Evolutionary conservation across 2,329 filamentous ascomycete species (phyloP).

Genomic region (Phoma sp.): DNA sequence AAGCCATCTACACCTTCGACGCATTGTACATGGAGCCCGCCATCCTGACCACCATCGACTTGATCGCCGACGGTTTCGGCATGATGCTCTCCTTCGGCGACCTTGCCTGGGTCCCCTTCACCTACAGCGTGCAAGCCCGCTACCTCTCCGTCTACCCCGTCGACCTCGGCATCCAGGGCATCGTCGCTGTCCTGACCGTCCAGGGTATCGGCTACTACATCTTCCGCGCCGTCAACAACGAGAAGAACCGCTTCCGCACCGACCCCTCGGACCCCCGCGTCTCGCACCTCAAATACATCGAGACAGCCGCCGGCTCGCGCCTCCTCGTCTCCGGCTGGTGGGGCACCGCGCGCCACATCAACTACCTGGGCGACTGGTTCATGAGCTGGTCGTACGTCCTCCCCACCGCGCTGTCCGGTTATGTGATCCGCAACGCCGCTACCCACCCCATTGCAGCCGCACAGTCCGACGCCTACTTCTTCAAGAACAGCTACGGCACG

Average conservation of each 20-base stretch:
- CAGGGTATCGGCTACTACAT: conserved; percentile 82
- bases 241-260: conserved; percentile 94
- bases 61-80: conserved; percentile 91
- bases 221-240: conserved; percentile 91
- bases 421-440: conserved; percentile 67
- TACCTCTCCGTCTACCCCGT: conserved; percentile 86
- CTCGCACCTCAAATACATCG: conserved; percentile 81
- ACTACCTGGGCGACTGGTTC: conserved; percentile 94
- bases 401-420: conserved; percentile 85
- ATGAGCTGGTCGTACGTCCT: conserved; percentile 91
- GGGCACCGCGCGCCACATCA: conserved; percentile 91
- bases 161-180: conserved; percentile 73
- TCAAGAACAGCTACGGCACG: conserved; percentile 63
- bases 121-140: conserved; percentile 83
- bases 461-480: conserved; percentile 62
- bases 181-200: conserved; percentile 70
- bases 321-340: conserved; percentile 91
- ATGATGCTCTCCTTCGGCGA: conserved; percentile 96
- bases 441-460: conserved; percentile 45
- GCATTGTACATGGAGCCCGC: conserved; percentile 86
- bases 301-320: conserved; percentile 82
- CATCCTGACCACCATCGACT: conserved; percentile 92
- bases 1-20: conserved; percentile 84
- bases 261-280: conserved; percentile 82
- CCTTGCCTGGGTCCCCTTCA: conserved; percentile 89